phyloP scores from a whole-genome alignment of 345 rosid genomes.

The Erodium maritimum region DNA sequence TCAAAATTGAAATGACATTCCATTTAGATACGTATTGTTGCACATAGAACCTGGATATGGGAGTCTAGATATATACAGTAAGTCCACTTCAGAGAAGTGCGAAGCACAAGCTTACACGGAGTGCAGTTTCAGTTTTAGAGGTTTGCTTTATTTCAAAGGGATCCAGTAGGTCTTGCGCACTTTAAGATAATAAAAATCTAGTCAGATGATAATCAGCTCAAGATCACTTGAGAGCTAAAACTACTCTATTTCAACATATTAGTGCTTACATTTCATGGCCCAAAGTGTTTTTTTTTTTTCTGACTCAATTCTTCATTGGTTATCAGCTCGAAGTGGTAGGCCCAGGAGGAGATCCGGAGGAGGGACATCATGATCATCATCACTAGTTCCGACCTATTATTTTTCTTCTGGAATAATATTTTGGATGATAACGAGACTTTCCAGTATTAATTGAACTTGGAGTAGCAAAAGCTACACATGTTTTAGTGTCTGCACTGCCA shows the following conservation, averaged over 20 bases:
- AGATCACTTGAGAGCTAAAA: too few relatives aligned
- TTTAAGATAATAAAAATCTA: too few relatives aligned
- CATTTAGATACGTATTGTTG: not conserved
- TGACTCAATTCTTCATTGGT: constrained; percentile 7
- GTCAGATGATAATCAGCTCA: too few relatives aligned
- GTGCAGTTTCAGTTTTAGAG: too few relatives aligned
- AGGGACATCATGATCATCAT: constrained; percentile 37
- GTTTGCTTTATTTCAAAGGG: too few relatives aligned
- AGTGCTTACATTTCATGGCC: not conserved
- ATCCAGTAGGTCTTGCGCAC: too few relatives aligned
- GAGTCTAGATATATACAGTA: too few relatives aligned
- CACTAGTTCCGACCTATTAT: constrained; percentile 23
- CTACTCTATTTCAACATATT: not conserved
- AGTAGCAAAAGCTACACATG: constrained; percentile 10
- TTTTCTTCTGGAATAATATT: constrained; percentile 22
- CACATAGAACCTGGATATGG: too few relatives aligned
- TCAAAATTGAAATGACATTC: not conserved
- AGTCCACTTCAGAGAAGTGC: too few relatives aligned
- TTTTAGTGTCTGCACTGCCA: constrained; percentile 25
- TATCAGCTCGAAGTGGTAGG: constrained; percentile 79
- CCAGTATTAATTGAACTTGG: constrained; percentile 17
- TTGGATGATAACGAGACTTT: constrained; percentile 26
- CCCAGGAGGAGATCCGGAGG: constrained; percentile 81
- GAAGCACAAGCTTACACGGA: too few relatives aligned
- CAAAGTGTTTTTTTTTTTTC: not conserved